Evolutionary conservation across 1,139 yeast genomes (phyloP).

Genomic region (Scheffersomyces stambukii): DNA sequence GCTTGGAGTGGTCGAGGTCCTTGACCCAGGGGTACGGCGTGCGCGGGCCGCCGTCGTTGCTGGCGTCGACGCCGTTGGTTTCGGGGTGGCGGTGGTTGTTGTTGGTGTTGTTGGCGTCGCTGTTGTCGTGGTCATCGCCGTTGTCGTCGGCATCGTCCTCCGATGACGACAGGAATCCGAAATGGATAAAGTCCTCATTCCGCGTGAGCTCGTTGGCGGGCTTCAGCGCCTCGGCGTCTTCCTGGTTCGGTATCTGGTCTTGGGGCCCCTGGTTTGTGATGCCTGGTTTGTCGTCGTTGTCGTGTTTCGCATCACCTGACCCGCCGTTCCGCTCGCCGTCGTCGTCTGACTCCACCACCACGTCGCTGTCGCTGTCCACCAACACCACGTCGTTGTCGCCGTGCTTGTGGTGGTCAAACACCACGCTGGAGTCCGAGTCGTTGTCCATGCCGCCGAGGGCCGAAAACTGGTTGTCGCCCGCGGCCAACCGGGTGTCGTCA

Average conservation of each 20-base stretch:
- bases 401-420: slow-evolving; percentile 17
- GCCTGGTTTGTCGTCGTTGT: background rate
- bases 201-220: slow-evolving; percentile 33
- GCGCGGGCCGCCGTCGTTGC: background rate
- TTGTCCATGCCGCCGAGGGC: slow-evolving; percentile 17
- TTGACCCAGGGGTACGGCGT: slow-evolving; percentile 73
- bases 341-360: slow-evolving; percentile 31
- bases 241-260: slow-evolving; percentile 11
- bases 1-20: slow-evolving; percentile 69
- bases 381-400: slow-evolving; percentile 18
- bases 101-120: slow-evolving; percentile 27
- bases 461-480: slow-evolving; percentile 11
- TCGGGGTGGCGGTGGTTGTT: slow-evolving; percentile 12
- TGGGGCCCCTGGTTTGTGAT: background rate
- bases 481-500: slow-evolving; percentile 1
- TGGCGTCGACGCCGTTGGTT: slow-evolving; percentile 1
- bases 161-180: slow-evolving; percentile 48
- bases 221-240: slow-evolving; percentile 13
- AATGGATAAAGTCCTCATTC: slow-evolving; percentile 58
- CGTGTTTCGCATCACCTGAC: slow-evolving; percentile 16
- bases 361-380: slow-evolving; percentile 22
- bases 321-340: slow-evolving; percentile 18
- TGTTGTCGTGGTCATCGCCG: slow-evolving; percentile 35
- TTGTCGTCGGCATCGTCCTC: slow-evolving; percentile 22
- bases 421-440: slow-evolving; percentile 20